Conservation (phyloP, 192 early-diverging fungal species). For the Lunasporangiospora selenospora region DNA sequence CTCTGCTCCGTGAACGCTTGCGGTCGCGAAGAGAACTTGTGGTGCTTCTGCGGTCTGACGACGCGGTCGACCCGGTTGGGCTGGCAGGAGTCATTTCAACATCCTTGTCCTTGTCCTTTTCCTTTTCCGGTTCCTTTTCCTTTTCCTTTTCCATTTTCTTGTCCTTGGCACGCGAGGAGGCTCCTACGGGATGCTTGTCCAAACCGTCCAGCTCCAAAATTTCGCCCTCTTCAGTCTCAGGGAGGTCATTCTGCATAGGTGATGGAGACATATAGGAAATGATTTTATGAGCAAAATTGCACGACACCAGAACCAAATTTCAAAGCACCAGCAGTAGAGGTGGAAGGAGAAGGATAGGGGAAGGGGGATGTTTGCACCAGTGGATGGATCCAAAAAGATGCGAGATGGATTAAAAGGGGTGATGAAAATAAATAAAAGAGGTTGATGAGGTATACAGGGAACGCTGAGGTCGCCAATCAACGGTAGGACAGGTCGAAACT, state of each 20-base stretch:
- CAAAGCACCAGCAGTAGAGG: too few species aligned
- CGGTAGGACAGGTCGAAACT: too few species aligned
- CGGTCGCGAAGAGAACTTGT: slow-evolving; percentile 23
- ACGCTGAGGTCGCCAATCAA: too few species aligned
- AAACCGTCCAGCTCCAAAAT: slow-evolving; percentile 33
- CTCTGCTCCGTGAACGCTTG: slow-evolving; percentile 25
- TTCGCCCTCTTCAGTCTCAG: slow-evolving; percentile 44
- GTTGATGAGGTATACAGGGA: too few species aligned
- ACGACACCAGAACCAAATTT: too few species aligned
- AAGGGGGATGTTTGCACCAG: too few species aligned
- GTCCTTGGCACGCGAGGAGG: too few species aligned
- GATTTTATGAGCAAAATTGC: slow-evolving; percentile 42
- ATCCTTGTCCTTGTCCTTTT: slow-evolving; percentile 24
- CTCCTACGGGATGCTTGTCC: too few species aligned
- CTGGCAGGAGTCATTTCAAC: slow-evolving; percentile 39
- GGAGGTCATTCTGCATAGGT: slow-evolving; percentile 46
- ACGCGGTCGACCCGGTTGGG: slow-evolving; percentile 19
- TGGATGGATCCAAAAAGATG: too few species aligned
- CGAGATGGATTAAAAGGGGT: too few species aligned
- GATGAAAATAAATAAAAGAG: too few species aligned
- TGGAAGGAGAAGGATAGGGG: too few species aligned
- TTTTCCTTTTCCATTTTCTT: slow-evolving; percentile 1
- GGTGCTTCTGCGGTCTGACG: slow-evolving; percentile 24
- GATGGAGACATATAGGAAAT: slow-evolving; percentile 47
- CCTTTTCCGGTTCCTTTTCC: slow-evolving; percentile 5